Conservation (phyloP, 2,329 filamentous ascomycete species). For the Calonectria ilicicola region DNA sequence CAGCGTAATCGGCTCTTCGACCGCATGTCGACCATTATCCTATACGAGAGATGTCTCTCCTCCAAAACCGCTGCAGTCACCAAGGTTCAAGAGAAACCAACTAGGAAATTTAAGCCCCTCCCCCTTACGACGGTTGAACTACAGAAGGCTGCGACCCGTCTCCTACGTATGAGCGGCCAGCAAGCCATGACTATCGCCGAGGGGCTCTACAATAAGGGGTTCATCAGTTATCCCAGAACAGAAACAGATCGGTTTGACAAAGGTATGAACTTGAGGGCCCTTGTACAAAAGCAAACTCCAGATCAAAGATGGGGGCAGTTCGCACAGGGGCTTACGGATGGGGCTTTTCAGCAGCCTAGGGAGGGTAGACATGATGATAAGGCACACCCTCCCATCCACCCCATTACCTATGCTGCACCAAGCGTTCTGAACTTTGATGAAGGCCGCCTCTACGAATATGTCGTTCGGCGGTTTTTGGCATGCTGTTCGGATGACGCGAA, state of each 20-base stretch:
- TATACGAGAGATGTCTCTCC: slow-evolving; percentile 86
- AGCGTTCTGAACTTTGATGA: slow-evolving; percentile 75
- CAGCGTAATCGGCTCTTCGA: slow-evolving; percentile 87
- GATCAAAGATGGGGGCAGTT: slow-evolving; percentile 84
- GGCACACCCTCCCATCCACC: slow-evolving; percentile 96
- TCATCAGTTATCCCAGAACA: slow-evolving; percentile 97
- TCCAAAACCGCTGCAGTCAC: slow-evolving; percentile 83
- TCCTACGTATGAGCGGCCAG: slow-evolving; percentile 91
- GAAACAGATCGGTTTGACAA: slow-evolving; percentile 96
- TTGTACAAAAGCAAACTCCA: slow-evolving; percentile 87
- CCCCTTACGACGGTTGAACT: slow-evolving; percentile 96
- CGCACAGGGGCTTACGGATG: slow-evolving; percentile 79
- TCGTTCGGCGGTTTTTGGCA: slow-evolving; percentile 90
- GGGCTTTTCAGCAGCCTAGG: slow-evolving; percentile 84
- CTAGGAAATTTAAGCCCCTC: slow-evolving; percentile 92
- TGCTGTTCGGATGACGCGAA: slow-evolving; percentile 96
- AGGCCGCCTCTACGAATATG: slow-evolving; percentile 88
- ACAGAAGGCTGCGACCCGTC: slow-evolving; percentile 92
- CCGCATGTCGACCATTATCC: slow-evolving; percentile 80
- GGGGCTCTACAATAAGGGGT: slow-evolving; percentile 89
- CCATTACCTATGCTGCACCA: slow-evolving; percentile 84
- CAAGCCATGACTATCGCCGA: slow-evolving; percentile 92
- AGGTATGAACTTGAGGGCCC: slow-evolving; percentile 83
- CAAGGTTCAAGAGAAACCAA: slow-evolving; percentile 90
- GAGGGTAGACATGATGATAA: slow-evolving; percentile 93